A percentile compares a stretch with the other conserved stretches of the same genome.
phyloP scores from a whole-genome alignment of 495 filamentous ascomycete species.

The Xanthoparmelia taractica region DNA sequence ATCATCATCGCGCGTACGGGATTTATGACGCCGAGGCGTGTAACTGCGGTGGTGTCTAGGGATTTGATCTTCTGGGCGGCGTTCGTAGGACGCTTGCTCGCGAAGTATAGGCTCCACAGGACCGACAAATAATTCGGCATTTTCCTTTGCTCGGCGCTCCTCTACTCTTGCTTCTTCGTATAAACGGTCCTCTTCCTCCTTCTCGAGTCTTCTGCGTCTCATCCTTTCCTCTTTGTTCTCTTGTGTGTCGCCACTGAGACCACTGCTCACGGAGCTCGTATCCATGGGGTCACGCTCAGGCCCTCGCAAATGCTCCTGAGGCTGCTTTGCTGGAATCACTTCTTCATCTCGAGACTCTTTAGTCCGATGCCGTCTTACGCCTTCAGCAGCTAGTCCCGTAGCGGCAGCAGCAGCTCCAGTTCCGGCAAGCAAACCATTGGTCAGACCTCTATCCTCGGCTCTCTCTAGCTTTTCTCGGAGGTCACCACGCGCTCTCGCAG shows the following conservation, averaged over 20 bases:
- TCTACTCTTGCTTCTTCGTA: conserved; percentile 16
- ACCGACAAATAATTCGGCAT: conserved; percentile 17
- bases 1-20: conserved; percentile 23
- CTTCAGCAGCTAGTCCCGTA: conserved; percentile 26
- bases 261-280: conserved; percentile 19
- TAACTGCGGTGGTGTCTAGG: conserved; percentile 15
- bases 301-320: conserved; percentile 15
- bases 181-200: conserved; percentile 17
- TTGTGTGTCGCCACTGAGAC: conserved; percentile 10
- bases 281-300: conserved; percentile 18
- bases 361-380: conserved; percentile 17
- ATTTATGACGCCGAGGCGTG: conserved; percentile 22
- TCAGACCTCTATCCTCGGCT: conserved; percentile 13
- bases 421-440: conserved; percentile 16
- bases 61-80: conserved; percentile 19
- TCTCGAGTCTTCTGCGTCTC: conserved; percentile 1
- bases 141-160: conserved; percentile 15
- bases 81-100: conserved; percentile 27
- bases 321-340: conserved; percentile 4
- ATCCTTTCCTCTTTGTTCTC: background rate
- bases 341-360: conserved; percentile 20
- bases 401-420: conserved; percentile 21
- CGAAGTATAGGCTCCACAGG: conserved; percentile 19
- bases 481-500: conserved; percentile 25
- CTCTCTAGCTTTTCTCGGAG: conserved; percentile 27